Conservation (phyloP, 208 protist species). For the Strigomonas culicis region DNA sequence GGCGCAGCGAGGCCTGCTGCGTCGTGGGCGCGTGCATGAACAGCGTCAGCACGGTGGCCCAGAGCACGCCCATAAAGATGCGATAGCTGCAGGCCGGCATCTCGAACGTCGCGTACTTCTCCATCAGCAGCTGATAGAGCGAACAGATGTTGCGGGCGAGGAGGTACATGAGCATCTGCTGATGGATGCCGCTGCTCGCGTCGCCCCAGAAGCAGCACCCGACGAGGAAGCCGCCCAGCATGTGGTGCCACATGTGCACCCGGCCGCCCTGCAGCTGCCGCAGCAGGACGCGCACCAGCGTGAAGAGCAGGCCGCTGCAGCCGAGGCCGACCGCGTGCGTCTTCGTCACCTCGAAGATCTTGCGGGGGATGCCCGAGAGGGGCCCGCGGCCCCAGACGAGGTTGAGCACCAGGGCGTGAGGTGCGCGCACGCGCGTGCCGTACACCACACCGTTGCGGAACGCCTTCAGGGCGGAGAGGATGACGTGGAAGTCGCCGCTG, state of each 20-base stretch:
- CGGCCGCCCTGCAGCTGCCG: constrained; percentile 24
- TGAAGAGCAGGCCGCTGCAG: constrained; percentile 48
- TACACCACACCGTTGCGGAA: constrained; percentile 89
- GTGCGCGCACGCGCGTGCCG: constrained; percentile 75
- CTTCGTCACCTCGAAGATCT: constrained; percentile 62
- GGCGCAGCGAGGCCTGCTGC: constrained; percentile 75
- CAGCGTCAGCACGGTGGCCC: constrained; percentile 67
- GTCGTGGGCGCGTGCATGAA: constrained; percentile 63
- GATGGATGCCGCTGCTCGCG: constrained; percentile 50
- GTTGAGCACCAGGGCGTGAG: constrained; percentile 86
- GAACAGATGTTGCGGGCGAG: constrained; percentile 67
- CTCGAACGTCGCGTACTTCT: constrained; percentile 16
- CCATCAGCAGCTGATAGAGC: constrained; percentile 45
- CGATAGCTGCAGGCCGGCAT: constrained; percentile 39
- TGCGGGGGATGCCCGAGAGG: constrained; percentile 43
- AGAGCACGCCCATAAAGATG: constrained; percentile 65
- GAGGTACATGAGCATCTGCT: constrained; percentile 93
- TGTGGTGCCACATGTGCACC: constrained; percentile 54
- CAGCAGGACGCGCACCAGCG: constrained; percentile 51
- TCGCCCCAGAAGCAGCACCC: constrained; percentile 75
- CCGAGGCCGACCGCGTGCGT: constrained; percentile 74
- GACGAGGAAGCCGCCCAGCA: constrained; percentile 73
- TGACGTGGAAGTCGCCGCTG: constrained; percentile 48
- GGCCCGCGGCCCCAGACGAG: constrained; percentile 79
- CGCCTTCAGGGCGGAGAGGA: constrained; percentile 72